phyloP scores from a whole-genome alignment of 2,329 filamentous ascomycete species.

The Teratosphaeria zuluensis region DNA sequence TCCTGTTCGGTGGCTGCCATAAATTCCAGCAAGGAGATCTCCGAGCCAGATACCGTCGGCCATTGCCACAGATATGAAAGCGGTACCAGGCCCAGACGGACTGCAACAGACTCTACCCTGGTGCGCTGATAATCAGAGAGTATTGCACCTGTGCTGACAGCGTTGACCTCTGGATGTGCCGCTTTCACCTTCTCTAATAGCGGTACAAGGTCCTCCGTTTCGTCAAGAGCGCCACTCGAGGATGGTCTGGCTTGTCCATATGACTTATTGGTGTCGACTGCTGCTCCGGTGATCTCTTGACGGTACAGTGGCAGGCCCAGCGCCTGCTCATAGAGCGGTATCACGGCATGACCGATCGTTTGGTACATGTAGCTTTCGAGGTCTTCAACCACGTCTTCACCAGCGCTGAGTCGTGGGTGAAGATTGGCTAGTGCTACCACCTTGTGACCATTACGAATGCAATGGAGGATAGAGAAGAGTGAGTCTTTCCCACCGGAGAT shows the following conservation, averaged over 20 bases:
- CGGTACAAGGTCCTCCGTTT: conserved; percentile 78
- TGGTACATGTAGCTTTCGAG: conserved; percentile 99
- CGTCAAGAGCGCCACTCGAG: conserved; percentile 45
- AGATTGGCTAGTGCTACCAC: conserved; percentile 86
- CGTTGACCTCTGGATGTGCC: conserved; percentile 71
- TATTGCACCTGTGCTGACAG: conserved; percentile 83
- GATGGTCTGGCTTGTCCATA: conserved; percentile 42
- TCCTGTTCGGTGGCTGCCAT: conserved; percentile 72
- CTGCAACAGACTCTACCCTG: conserved; percentile 81
- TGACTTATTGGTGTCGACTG: conserved; percentile 60
- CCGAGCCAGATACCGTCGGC: conserved; percentile 53
- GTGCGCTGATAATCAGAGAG: conserved; percentile 93
- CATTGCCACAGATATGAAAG: conserved; percentile 91
- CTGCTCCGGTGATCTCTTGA: conserved; percentile 60
- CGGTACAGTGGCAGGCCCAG: conserved; percentile 78
- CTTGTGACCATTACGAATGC: conserved; percentile 71
- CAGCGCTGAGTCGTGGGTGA: conserved; percentile 44
- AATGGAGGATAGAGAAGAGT: conserved; percentile 86
- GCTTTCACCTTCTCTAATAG: conserved; percentile 59
- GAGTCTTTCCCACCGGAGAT: conserved; percentile 97
- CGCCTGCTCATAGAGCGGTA: conserved; percentile 73
- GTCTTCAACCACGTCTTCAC: conserved; percentile 42
- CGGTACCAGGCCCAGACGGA: conserved; percentile 71
- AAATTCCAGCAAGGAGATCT: conserved; percentile 57
- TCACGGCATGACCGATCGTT: conserved; percentile 80